phyloP scores from a whole-genome alignment of 2,329 filamentous ascomycete species.

The Paramyrothecium roridum region DNA sequence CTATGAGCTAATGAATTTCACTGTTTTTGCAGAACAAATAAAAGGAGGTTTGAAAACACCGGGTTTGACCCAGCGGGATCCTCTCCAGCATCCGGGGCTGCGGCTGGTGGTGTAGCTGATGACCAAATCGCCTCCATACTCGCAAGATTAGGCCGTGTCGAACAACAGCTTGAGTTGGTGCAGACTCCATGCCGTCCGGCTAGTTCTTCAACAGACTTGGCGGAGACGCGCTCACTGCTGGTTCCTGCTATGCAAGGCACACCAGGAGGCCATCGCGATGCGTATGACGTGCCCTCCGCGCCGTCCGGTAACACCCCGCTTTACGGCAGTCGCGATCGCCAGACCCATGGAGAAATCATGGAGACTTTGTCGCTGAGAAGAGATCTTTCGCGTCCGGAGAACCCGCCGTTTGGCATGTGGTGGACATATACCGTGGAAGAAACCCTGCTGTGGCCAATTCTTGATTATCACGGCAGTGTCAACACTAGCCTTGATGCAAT shows the following conservation, averaged over 20 bases:
- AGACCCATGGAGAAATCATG: slow-evolving; percentile 3
- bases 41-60: too few relatives aligned
- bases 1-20: too few relatives aligned
- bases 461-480: slow-evolving; percentile 1
- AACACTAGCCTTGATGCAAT: slow-evolving; percentile 2
- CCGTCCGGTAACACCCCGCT: neutral
- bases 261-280: neutral
- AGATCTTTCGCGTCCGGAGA: neutral
- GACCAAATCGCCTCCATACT: neutral
- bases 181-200: neutral
- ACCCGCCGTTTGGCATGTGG: slow-evolving; percentile 4
- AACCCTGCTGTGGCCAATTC: slow-evolving; percentile 4
- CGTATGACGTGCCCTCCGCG: neutral
- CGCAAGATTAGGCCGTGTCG: neutral
- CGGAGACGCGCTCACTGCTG: neutral
- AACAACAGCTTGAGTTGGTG: neutral
- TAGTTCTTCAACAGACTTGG: neutral
- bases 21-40: too few relatives aligned
- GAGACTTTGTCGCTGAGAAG: slow-evolving; percentile 1
- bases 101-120: neutral
- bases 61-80: too few relatives aligned
- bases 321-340: neutral
- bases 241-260: neutral
- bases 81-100: neutral
- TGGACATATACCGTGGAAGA: slow-evolving; percentile 6